These are phyloP conservation scores for Boletus sp. DNA, from an alignment of 768 basidiomycete species.

Conservation along the genomic window DNA sequence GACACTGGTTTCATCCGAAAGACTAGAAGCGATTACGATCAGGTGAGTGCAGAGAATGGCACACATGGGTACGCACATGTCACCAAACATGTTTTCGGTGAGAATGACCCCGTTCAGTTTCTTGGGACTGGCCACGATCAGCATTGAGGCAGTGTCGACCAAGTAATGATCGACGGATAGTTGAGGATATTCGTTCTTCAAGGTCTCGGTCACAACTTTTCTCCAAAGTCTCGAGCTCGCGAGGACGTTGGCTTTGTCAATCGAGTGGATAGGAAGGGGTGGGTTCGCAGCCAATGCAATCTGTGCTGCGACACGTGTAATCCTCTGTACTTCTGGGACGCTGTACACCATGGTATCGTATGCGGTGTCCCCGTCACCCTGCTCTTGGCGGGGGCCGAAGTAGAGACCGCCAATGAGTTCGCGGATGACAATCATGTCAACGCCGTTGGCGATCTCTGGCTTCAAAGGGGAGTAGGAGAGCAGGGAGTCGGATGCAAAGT, in stretches of 20 bases:
- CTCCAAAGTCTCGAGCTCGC: constrained; percentile 94
- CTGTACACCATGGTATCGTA: constrained; percentile 96
- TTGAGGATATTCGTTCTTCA: constrained; percentile 85
- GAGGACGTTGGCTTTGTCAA: constrained; percentile 99
- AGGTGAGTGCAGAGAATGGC: not conserved
- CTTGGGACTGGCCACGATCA: constrained; percentile 84
- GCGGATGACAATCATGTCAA: constrained; percentile 90
- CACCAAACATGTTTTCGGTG: constrained; percentile 95
- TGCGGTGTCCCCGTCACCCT: constrained; percentile 67
- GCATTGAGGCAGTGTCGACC: constrained; percentile 95
- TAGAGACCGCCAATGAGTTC: constrained; percentile 97
- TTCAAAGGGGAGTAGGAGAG: constrained; percentile 87
- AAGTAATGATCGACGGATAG: constrained; percentile 86
- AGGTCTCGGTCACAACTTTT: constrained; percentile 83
- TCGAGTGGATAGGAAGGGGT: constrained; percentile 84
- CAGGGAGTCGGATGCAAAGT: constrained; percentile 90
- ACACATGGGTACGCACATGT: constrained; percentile 67
- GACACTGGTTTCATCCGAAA: constrained; percentile 95
- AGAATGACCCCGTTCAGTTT: constrained; percentile 95
- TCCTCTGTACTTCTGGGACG: constrained; percentile 86
- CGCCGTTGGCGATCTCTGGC: constrained; percentile 75
- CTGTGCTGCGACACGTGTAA: constrained; percentile 93
- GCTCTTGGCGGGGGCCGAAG: constrained; percentile 92
- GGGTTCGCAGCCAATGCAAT: constrained; percentile 83
- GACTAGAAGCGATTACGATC: constrained; percentile 42